Conservation (phyloP, 1,284 basidiomycete genomes). For the Coniferiporia sulphurascens region DNA sequence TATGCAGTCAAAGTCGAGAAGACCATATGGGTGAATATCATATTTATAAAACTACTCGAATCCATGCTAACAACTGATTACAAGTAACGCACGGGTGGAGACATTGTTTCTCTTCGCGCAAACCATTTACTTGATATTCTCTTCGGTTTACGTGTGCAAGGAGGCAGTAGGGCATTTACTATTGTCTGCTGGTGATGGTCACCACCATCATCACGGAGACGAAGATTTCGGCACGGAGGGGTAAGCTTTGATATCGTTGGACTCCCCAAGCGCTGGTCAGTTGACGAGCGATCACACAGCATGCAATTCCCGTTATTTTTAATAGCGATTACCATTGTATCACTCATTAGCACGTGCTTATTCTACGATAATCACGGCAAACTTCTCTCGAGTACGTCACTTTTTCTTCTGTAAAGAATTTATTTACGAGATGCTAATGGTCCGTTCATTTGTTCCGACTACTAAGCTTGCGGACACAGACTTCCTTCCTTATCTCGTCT, state of each 20-base stretch:
- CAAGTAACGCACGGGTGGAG: slow-evolving; percentile 67
- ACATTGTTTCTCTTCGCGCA: slow-evolving; percentile 85
- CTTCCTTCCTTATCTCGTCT: slow-evolving; percentile 14
- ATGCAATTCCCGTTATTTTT: slow-evolving; percentile 68
- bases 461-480: slow-evolving; percentile 16
- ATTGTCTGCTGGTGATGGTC: slow-evolving; percentile 57
- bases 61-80: not conserved
- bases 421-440: slow-evolving; percentile 34
- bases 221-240: slow-evolving; percentile 38
- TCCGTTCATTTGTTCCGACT: not conserved
- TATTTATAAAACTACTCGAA: not conserved
- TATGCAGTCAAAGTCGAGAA: slow-evolving; percentile 30
- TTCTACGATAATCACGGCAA: slow-evolving; percentile 63
- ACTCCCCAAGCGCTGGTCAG: not conserved
- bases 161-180: slow-evolving; percentile 85
- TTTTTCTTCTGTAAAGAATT: not conserved
- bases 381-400: slow-evolving; percentile 59
- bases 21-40: slow-evolving; percentile 68
- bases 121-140: slow-evolving; percentile 85
- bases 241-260: slow-evolving; percentile 26
- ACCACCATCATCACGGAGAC: slow-evolving; percentile 56
- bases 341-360: slow-evolving; percentile 47
- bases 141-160: slow-evolving; percentile 90
- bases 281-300: slow-evolving; percentile 33
- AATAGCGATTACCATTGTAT: slow-evolving; percentile 51